Percentiles rank a stretch among this genome's conserved stretches.
Conservation (phyloP, 2,329 filamentous ascomycete genomes). For the Aspergillus proliferans region DNA sequence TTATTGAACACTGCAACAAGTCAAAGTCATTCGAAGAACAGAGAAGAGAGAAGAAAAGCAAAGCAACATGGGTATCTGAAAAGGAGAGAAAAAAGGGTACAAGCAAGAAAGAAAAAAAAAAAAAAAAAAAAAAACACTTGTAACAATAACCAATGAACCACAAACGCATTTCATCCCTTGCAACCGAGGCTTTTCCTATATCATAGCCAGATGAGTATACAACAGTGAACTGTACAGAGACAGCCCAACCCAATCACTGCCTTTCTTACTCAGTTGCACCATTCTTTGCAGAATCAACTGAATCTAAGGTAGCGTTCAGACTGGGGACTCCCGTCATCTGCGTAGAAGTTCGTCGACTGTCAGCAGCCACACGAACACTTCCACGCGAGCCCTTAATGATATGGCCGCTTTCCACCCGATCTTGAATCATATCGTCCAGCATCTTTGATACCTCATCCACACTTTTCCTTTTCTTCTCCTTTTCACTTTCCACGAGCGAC, state of each 20-base stretch:
- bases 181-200: neutral
- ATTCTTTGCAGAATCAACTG: constrained; percentile 1
- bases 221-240: neutral
- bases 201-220: neutral
- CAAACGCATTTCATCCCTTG: neutral
- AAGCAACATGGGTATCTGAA: constrained; percentile 20
- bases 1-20: neutral
- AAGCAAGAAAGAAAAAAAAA: constrained; percentile 11
- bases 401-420: constrained; percentile 71
- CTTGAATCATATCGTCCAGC: constrained; percentile 93
- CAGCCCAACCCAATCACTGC: too few relatives aligned
- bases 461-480: constrained; percentile 52
- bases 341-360: constrained; percentile 28
- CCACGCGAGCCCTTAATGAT: constrained; percentile 61
- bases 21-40: constrained; percentile 5
- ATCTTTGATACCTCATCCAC: constrained; percentile 91
- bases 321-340: constrained; percentile 18
- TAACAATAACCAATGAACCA: neutral
- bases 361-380: constrained; percentile 56
- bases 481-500: constrained; percentile 25
- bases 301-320: constrained; percentile 18
- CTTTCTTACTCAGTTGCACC: neutral
- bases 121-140: constrained; percentile 8
- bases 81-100: constrained; percentile 6
- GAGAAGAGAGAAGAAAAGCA: constrained; percentile 14